These are phyloP conservation scores for Hysterium pulicare DNA, from an alignment of 2,329 filamentous ascomycete genomes.

Conservation along the genomic window DNA sequence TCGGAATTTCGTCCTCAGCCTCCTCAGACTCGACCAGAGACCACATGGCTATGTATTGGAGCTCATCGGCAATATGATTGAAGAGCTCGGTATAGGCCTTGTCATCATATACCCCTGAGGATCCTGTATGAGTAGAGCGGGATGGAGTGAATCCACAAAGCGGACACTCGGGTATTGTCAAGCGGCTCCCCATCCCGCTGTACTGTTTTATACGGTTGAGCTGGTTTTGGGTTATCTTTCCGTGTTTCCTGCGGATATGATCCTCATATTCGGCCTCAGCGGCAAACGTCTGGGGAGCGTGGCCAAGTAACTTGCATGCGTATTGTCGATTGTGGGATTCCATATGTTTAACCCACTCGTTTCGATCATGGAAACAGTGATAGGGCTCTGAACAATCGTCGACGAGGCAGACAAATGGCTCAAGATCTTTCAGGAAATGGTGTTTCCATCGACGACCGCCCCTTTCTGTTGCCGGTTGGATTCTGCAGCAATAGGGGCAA, in stretches of 20 bases:
- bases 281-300: slow-evolving; percentile 2
- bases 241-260: too few relatives aligned
- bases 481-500: slow-evolving; percentile 13
- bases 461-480: slow-evolving; percentile 6
- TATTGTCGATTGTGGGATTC: slow-evolving; percentile 1
- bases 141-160: too few relatives aligned
- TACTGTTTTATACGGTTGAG: too few relatives aligned
- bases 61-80: slow-evolving; percentile 5
- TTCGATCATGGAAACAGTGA: slow-evolving; percentile 8
- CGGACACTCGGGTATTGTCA: too few relatives aligned
- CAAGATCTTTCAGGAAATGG: slow-evolving; percentile 24
- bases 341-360: slow-evolving; percentile 6
- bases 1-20: neutral
- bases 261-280: slow-evolving; percentile 5
- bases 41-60: slow-evolving; percentile 2
- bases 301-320: slow-evolving; percentile 2
- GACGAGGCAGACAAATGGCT: slow-evolving; percentile 25
- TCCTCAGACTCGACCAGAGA: neutral
- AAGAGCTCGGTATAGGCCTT: neutral
- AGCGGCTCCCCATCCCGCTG: too few relatives aligned
- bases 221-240: too few relatives aligned
- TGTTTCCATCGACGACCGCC: slow-evolving; percentile 8
- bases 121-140: too few relatives aligned
- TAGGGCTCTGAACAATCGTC: slow-evolving; percentile 12
- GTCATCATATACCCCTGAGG: too few relatives aligned